Base-by-base conservation (phyloP, 192 early-diverging fungal species). In the Coemansia asiatica region DNA sequence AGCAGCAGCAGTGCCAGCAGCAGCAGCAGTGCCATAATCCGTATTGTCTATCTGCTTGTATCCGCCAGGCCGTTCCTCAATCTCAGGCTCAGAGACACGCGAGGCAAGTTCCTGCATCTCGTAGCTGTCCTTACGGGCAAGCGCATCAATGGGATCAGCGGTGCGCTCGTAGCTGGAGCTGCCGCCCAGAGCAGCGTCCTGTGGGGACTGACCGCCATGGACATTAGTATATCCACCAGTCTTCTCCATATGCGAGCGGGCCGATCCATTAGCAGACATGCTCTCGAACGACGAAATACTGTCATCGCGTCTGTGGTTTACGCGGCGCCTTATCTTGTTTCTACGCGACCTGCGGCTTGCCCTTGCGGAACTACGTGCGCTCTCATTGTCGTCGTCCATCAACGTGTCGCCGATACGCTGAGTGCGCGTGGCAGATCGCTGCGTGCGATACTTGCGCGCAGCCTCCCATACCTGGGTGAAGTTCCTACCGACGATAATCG, bases 401-500 rank as follows among this genome's bases (percentile, higher is more conserved):
- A 69, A 54, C 2, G 66, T 55, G 6, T 64, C 69, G 66, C 75
- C 75, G 18, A 62, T 61, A 2, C 66, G 61, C 50, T 66, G 65
- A 15, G 9, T 12, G 22, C 71, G 77, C n/a, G 49, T 15, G 0
- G 28, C 44, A 6, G 77, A 25, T 28, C 68, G 31, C 53, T 70
- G 72, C 26, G 55, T 38, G 35, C 79, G 69, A 46, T 69, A 75
- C 64, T 72, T 81, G 63, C 79, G 79, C 18, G 79, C 79, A 21
- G 85, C 85, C 61, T 93, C 90, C 90, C 90, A 93, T 16, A 93
- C 91, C 48, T 89, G 79, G 3, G 90, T 91, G 66, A 91, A 93
- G 67, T 93, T 90, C 31, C 90, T 72, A 19, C 91, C 91, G 33
- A 93, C 90, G 63, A 93, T 91, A 58, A 93, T 93, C 6, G 91